These are phyloP conservation scores for Cyamopsis tetragonoloba DNA, from an alignment of 306 rosid genomes.

Conservation along the genomic window DNA sequence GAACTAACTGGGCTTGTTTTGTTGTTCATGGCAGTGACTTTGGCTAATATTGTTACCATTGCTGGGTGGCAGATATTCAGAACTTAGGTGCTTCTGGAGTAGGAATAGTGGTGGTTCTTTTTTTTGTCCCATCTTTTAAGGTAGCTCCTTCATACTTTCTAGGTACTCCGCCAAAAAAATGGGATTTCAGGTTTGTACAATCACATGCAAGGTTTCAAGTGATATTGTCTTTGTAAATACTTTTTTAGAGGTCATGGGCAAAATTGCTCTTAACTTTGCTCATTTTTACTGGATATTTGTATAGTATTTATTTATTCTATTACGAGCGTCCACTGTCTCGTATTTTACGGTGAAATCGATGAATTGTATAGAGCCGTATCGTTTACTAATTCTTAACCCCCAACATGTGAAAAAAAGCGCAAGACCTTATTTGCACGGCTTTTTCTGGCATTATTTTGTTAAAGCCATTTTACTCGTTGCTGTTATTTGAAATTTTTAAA, in stretches of 20 bases:
- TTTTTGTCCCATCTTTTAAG: neutral
- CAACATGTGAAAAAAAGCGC: neutral
- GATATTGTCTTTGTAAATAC: slow-evolving; percentile 27
- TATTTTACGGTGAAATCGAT: slow-evolving; percentile 16
- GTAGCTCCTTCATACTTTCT: slow-evolving; percentile 1
- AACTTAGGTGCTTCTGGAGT: slow-evolving; percentile 1
- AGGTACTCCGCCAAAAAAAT: neutral
- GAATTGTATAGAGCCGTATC: slow-evolving; percentile 21
- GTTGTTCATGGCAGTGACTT: neutral
- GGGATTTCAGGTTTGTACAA: slow-evolving; percentile 6
- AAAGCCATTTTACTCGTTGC: neutral
- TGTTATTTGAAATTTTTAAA: neutral
- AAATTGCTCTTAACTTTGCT: slow-evolving; percentile 16
- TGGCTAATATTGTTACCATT: slow-evolving; percentile 7
- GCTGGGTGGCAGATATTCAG: slow-evolving; percentile 16
- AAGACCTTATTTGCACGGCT: neutral
- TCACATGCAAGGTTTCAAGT: slow-evolving; percentile 14
- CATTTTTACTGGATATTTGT: slow-evolving; percentile 18
- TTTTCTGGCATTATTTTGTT: neutral
- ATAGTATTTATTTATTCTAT: neutral
- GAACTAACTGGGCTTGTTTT: slow-evolving; percentile 6
- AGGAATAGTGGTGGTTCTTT: neutral
- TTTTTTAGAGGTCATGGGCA: neutral
- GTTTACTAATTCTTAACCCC: neutral
- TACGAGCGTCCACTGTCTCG: slow-evolving; percentile 1